Evolutionary conservation across 2,329 filamentous ascomycete species (phyloP), one percentile per base, ranked within the genome.

Genomic region (Ciborinia camelliae): DNA sequence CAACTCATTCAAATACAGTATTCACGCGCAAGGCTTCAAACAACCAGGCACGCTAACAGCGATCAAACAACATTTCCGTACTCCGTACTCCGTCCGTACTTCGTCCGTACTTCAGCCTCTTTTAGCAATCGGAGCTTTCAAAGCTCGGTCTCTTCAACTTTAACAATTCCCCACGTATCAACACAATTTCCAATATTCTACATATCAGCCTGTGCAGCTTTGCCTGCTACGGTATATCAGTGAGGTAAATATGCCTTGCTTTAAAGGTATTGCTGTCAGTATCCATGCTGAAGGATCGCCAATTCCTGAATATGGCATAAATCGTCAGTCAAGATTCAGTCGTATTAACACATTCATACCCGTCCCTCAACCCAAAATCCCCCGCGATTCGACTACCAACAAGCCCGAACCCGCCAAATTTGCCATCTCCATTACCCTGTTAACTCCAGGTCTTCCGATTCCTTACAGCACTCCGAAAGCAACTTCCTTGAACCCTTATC

Each of bases 221-320:
- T 65, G 65, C 64, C 70, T 71, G 71, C 69, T 57, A 53, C 66
- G 64, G 64, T 63, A 62, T 57, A 59, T 60, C 35, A 37, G 48
- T 66, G 60, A 66, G 64, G 57, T 52, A 68, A 64, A 70, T n/a
- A 90, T 90, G 95, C 95, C 95, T 81, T 98, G 93, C 86, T 99
- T 98, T 82, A 96, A 98, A 83, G 95, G 95, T 79, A 92, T 99
- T 80, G 94, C 95, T 74, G 94, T 98, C 77, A 96, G 91, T 84
- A 96, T 98, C 77, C 95, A 99, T 81, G 85, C 86, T 65, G 88
- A 88, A 75, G 84, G 84, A 68, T 81, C 92, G 71, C 93, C 95
- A 70, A 86, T 99, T 70, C 84, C 92, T 68, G 95, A 99, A 80
- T 89, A 96, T 80, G 94, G 93, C 73, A 90, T 98, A 72, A 94